Base-by-base conservation (phyloP, 2,329 filamentous ascomycete species). In the Teratosphaeria zuluensis region DNA sequence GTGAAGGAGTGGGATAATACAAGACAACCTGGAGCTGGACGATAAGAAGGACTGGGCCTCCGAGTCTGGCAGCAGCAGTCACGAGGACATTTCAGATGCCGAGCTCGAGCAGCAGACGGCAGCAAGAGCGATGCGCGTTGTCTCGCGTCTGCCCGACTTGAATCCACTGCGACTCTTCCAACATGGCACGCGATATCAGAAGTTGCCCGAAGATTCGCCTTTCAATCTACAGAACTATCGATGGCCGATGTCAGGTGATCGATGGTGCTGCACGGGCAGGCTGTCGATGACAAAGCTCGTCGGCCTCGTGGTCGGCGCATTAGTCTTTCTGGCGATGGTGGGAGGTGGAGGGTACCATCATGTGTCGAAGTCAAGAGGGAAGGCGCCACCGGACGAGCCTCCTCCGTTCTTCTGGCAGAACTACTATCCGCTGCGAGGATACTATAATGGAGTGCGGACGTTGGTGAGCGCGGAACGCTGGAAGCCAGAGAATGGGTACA, bases 361-460 rank as follows among this genome's bases (percentile, higher is more conserved):
- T 67, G 61, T 52, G 21, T 55, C 59, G 35, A 59, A 56, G 19
- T 58, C 55, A 38, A 56, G 46, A 48, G 52, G 6, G 21, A 7
- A 32, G 6, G 52, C 5, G 28, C 65, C 68, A 57, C 69, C 28
- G 52, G 11, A 9, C 5, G 54, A 55, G 28, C 32, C 67, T 42
- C 69, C 69, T 59, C 68, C 72, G 46, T 78, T 74, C 62, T 72
- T 72, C 64, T 79, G 77, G 77, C 73, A 77, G 64, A 70, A 74
- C 62, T 79, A 75, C 58, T 67, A 73, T 46, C 68, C 73, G 53
- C 62, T 80, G 54, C 73, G 74, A 60, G 77, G 75, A 51, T 78
- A 75, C 65, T 80, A 76, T 69, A 78, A 77, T 56, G 78, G 78
- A 56, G 70, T 80, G 42, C 71, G 75, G 56, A 78, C 73, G 24